Evolutionary conservation across 148 eudicot genomes (phyloP), one percentile per base, ranked within the genome.

Genomic region (Camellia sinensis): DNA sequence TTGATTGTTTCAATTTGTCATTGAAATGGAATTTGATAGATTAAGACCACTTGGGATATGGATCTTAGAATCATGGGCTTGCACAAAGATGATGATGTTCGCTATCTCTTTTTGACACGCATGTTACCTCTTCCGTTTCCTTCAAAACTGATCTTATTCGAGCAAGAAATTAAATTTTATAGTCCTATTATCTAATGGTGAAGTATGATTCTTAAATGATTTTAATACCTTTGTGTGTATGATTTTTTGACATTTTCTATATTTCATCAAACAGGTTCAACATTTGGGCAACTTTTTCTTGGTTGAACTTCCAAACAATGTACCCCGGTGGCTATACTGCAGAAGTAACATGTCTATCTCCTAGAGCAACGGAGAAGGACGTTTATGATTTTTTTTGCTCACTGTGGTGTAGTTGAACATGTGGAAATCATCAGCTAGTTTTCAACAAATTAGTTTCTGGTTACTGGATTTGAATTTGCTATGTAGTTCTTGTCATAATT

Each of bases 361-460:
- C 93, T 19, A 84, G 82, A 79, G 91, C 92, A 53, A 80, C 91
- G 9, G 91, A 90, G 83, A 86, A 88, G 76, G 96, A 92, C 67
- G 80, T 92, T 19, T 75, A 78, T 41, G 91, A 90, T n/a, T 40
- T 92, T 92, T 83, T 92, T 92, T 81, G 56, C 87, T 19, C 83
- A 89, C 78, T 92, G 96, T 83, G 96, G 96, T 83, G 79, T 73
- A 66, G 85, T 92, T 61, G 89, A 85, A 66, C 87, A 90, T 79
- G 85, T 92, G 66, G 92, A 92, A 80, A 86, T 92, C 64, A 78
- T 89, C 84, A 92, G 93, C 93, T 92, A 82, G 6, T 53, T 65
- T 4, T 45, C 65, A 12, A 60, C 43, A 54, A 19, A 14, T 60
- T 18, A 69, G 53, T 57, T 71, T 70, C 53, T 17, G 66, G 75